phyloP scores from a whole-genome alignment of 331 rosid species.

The Acacia pycnantha region DNA sequence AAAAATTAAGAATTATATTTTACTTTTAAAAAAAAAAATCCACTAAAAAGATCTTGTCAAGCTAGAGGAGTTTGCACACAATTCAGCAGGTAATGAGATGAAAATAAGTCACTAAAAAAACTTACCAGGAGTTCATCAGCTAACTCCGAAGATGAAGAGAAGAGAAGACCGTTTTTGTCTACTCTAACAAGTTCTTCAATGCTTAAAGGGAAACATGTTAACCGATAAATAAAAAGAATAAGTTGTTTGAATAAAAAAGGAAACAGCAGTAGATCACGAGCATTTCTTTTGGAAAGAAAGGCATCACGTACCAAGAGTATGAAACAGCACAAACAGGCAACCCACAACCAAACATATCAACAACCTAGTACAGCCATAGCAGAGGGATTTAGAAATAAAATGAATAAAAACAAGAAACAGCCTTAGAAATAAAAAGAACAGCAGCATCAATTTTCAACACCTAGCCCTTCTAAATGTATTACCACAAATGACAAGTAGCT shows the following conservation, averaged over 20 bases:
- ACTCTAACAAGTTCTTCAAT: slow-evolving; percentile 80
- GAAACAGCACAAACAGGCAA: slow-evolving; percentile 97
- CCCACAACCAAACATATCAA: slow-evolving; percentile 99
- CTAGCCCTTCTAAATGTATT: neutral
- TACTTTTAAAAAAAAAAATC: neutral
- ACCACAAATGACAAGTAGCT: neutral
- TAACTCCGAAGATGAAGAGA: slow-evolving; percentile 87
- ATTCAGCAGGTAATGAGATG: neutral
- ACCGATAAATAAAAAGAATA: slow-evolving; percentile 26
- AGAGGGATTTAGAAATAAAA: slow-evolving; percentile 12
- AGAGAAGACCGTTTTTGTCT: slow-evolving; percentile 82
- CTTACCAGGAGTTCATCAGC: slow-evolving; percentile 92
- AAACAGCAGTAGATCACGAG: slow-evolving; percentile 12
- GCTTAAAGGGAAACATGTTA: slow-evolving; percentile 42
- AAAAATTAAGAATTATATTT: neutral
- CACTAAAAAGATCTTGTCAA: neutral
- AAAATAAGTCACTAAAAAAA: slow-evolving; percentile 21
- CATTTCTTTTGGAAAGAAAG: neutral
- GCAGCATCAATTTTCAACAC: neutral
- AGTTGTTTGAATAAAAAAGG: neutral
- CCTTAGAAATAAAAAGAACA: slow-evolving; percentile 3
- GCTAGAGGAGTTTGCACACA: slow-evolving; percentile 1
- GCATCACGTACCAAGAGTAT: slow-evolving; percentile 71
- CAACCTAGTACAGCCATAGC: slow-evolving; percentile 52
- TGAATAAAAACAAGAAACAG: neutral